Evolutionary conservation across 345 rosid species (phyloP).

Genomic region (Erucastrum elatum): DNA sequence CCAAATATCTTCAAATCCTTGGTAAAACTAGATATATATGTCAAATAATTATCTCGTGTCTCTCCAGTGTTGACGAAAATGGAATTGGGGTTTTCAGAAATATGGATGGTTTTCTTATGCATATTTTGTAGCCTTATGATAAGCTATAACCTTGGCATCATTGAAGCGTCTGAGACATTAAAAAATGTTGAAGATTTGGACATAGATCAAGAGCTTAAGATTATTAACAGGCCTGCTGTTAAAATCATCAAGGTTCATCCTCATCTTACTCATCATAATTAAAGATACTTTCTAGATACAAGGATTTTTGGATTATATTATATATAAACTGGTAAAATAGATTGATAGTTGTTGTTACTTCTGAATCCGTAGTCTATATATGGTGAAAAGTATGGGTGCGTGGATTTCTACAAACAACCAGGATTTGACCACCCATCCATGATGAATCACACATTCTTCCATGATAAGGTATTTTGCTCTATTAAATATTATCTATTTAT

Average conservation of each 20-base stretch:
- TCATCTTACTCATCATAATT: neutral
- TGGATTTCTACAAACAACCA: conserved; percentile 27
- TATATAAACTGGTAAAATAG: neutral
- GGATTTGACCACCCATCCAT: conserved; percentile 4
- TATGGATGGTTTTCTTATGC: neutral
- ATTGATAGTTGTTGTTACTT: neutral
- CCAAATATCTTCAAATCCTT: neutral
- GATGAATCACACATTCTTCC: conserved; percentile 11
- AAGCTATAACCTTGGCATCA: neutral
- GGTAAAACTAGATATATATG: neutral
- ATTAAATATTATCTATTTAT: no score
- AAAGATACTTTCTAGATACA: neutral
- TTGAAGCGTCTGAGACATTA: neutral
- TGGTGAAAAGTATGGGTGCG: conserved; percentile 16
- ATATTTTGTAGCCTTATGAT: neutral
- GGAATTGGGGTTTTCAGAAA: neutral
- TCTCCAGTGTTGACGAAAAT: neutral
- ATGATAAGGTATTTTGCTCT: neutral
- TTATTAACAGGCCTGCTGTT: neutral
- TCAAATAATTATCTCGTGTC: neutral
- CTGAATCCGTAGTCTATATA: neutral
- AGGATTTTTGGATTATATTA: neutral
- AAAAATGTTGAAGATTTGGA: neutral
- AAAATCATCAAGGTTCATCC: neutral
- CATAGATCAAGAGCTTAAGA: neutral